Evolutionary conservation across 495 filamentous ascomycete species (phyloP).

Genomic region (Aspergillus bertholletiae): DNA sequence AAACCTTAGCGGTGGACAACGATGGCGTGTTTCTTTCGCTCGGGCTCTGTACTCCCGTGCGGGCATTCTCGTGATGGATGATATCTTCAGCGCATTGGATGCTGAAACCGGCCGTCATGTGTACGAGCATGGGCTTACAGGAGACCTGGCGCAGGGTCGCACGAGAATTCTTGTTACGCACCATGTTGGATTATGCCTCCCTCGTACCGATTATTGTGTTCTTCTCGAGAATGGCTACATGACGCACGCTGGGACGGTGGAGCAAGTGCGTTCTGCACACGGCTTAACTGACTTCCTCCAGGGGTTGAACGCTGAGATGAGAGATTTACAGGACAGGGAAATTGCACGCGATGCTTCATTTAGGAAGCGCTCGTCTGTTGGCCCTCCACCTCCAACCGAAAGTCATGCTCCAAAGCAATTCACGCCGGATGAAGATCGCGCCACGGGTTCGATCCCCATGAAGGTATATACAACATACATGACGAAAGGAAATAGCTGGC

Average conservation of each 20-base stretch:
- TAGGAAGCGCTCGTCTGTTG: constrained; percentile 12
- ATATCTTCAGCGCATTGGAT: constrained; percentile 67
- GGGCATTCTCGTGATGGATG: constrained; percentile 71
- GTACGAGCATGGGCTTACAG: constrained; percentile 68
- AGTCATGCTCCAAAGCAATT: constrained; percentile 53
- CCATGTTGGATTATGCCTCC: constrained; percentile 67
- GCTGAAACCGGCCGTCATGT: constrained; percentile 72
- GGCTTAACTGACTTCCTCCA: constrained; percentile 54
- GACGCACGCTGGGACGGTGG: constrained; percentile 51
- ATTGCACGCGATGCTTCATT: constrained; percentile 1
- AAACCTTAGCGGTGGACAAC: constrained; percentile 74
- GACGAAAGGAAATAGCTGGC: constrained; percentile 55
- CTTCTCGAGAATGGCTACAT: constrained; percentile 62
- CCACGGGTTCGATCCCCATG: constrained; percentile 59
- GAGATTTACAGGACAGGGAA: constrained; percentile 20
- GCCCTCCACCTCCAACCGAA: constrained; percentile 5
- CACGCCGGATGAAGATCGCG: constrained; percentile 63
- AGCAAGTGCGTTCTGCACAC: constrained; percentile 42
- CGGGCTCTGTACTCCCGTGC: constrained; percentile 76
- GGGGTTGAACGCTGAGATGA: constrained; percentile 43
- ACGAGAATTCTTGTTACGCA: constrained; percentile 78
- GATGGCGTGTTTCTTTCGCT: constrained; percentile 74
- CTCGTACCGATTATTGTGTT: constrained; percentile 66
- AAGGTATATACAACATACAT: constrained; percentile 63
- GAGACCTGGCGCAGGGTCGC: constrained; percentile 60